Evolutionary conservation across 1,284 basidiomycete genomes (phyloP).

Genomic region (Puccinia novopanici): DNA sequence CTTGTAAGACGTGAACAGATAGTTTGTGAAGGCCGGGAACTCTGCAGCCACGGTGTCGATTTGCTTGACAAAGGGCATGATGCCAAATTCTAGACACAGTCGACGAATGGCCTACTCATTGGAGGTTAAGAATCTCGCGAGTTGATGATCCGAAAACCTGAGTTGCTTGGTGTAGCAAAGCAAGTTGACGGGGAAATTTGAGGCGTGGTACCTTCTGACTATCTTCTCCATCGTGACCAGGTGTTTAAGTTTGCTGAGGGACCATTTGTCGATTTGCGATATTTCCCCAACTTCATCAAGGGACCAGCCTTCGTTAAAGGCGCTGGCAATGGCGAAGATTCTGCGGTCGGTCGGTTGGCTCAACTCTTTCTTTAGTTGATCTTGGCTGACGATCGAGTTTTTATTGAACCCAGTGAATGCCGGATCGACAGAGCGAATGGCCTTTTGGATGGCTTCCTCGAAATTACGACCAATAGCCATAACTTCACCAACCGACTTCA

Average conservation of each 20-base stretch:
- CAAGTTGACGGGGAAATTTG: conserved; percentile 69
- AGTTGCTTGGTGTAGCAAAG: conserved; percentile 87
- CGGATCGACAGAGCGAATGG: conserved; percentile 93
- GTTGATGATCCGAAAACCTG: conserved; percentile 91
- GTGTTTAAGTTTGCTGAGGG: conserved; percentile 82
- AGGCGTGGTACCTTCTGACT: conserved; percentile 68
- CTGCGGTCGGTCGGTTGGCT: conserved; percentile 86
- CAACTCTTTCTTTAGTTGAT: conserved; percentile 81
- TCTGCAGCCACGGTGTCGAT: conserved; percentile 99
- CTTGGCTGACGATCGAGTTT: conserved; percentile 64
- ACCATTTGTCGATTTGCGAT: conserved; percentile 98
- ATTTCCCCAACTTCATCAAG: conserved; percentile 95
- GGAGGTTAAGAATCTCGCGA: conserved; percentile 76
- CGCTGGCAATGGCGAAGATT: conserved; percentile 85
- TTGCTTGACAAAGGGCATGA: conserved; percentile 93
- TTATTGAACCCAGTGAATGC: conserved; percentile 88
- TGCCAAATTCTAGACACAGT: conserved; percentile 77
- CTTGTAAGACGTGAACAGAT: conserved; percentile 97
- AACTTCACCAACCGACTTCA: conserved; percentile 99
- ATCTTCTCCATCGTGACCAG: conserved; percentile 74
- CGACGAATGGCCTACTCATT: conserved; percentile 88
- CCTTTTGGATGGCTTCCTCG: conserved; percentile 97
- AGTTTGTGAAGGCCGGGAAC: conserved; percentile 98
- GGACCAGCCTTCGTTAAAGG: conserved; percentile 83
- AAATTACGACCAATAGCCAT: conserved; percentile 99